These are phyloP conservation scores for Canavalia gladiata DNA, from an alignment of 306 rosid genomes.

Conservation along the genomic window DNA sequence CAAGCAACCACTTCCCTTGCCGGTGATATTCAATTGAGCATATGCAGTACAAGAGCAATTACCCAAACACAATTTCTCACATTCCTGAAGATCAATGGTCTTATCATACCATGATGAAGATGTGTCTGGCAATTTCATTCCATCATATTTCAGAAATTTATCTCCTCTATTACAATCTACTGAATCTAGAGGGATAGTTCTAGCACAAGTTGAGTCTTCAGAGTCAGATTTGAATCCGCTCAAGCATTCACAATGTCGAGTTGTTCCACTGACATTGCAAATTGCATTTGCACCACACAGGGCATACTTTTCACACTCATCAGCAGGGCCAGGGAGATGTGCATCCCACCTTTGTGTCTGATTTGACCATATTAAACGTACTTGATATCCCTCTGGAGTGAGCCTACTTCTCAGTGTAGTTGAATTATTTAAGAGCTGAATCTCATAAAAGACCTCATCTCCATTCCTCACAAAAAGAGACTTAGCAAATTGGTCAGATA, in stretches of 20 bases:
- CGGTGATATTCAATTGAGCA: conserved; percentile 39
- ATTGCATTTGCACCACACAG: conserved; percentile 33
- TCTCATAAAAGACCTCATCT: conserved; percentile 32
- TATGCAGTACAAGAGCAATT: conserved; percentile 53
- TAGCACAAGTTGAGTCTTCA: conserved; percentile 2
- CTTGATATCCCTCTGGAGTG: conserved; percentile 11
- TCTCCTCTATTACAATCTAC: conserved; percentile 3
- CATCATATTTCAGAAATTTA: conserved; percentile 9
- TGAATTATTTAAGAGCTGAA: conserved; percentile 17
- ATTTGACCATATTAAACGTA: conserved; percentile 39
- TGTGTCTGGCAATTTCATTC: conserved; percentile 51
- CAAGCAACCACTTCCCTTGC: conserved; percentile 51
- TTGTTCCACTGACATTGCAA: not conserved
- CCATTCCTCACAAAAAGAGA: conserved; percentile 21
- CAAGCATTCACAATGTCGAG: conserved; percentile 39
- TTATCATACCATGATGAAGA: conserved; percentile 51
- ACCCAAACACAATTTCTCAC: conserved; percentile 42
- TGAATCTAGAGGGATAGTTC: not conserved
- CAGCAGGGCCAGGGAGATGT: not conserved
- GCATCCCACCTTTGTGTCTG: not conserved
- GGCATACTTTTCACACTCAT: conserved; percentile 40
- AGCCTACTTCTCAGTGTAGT: conserved; percentile 20
- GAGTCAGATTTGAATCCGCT: conserved; percentile 27
- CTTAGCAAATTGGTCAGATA: not conserved
- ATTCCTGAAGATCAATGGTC: conserved; percentile 30